phyloP scores from a whole-genome alignment of 2,329 filamentous ascomycete genomes.

The Nakataea oryzae region DNA sequence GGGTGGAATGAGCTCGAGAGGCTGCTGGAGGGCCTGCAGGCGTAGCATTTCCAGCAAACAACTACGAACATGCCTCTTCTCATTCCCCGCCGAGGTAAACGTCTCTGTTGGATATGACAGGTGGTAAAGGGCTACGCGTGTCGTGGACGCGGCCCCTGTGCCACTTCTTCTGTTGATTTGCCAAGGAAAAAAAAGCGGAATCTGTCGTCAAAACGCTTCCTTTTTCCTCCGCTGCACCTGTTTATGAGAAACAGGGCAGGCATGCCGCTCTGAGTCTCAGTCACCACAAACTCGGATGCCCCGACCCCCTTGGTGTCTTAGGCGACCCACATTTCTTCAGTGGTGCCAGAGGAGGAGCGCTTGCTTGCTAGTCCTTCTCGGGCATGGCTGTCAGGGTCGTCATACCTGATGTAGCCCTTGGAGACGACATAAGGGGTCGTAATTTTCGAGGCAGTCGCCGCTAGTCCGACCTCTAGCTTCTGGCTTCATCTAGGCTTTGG shows the following conservation, averaged over 20 bases:
- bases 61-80: background rate
- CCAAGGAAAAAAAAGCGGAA: background rate
- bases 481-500: too few species aligned
- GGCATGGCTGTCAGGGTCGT: background rate
- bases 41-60: background rate
- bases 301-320: background rate
- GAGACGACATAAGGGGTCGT: background rate
- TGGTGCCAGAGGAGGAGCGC: background rate
- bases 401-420: too few species aligned
- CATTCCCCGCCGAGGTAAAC: background rate
- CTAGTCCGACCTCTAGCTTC: background rate
- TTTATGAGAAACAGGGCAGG: background rate
- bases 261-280: background rate
- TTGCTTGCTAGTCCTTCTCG: background rate
- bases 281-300: background rate
- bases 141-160: background rate
- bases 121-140: background rate
- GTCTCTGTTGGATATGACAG: background rate
- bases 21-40: conserved; percentile 39
- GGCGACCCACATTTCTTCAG: too few species aligned
- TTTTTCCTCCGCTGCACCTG: background rate
- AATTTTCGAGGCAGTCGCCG: background rate
- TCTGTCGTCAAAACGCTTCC: background rate
- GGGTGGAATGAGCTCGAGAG: conserved; percentile 54
- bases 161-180: background rate